phyloP scores from a whole-genome alignment of 768 basidiomycete genomes.

The Suillus subaureus region DNA sequence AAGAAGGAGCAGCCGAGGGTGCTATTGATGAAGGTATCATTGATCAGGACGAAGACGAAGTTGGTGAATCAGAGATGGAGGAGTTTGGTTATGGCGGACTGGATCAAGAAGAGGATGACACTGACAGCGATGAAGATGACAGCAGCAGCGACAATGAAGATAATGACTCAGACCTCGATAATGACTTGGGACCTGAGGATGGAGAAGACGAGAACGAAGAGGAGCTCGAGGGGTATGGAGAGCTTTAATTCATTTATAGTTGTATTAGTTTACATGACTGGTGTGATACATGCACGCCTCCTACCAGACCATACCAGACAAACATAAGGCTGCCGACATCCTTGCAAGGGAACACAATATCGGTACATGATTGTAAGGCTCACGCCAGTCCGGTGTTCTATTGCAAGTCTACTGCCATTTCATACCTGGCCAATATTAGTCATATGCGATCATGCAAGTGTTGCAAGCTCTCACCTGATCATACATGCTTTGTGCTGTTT shows the following conservation, averaged over 20 bases:
- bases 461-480: constrained; percentile 1
- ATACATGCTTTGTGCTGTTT: background rate
- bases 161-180: background rate
- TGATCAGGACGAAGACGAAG: too few species aligned
- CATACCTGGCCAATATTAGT: constrained; percentile 2
- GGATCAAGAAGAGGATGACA: background rate
- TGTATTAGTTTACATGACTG: background rate
- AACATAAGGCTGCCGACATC: background rate
- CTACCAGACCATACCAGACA: background rate
- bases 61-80: constrained; percentile 2
- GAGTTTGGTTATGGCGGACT: constrained; percentile 5
- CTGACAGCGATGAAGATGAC: background rate
- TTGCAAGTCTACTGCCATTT: background rate
- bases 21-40: background rate
- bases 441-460: background rate
- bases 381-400: background rate
- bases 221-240: constrained; percentile 1
- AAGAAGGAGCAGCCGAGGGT: background rate
- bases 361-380: background rate
- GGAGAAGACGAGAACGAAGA: constrained; percentile 6
- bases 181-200: constrained; percentile 3
- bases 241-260: constrained; percentile 1
- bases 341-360: background rate
- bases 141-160: background rate
- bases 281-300: background rate